These are phyloP conservation scores for Grosmannia serpens DNA, from an alignment of 2,329 filamentous ascomycete genomes.

Conservation along the genomic window DNA sequence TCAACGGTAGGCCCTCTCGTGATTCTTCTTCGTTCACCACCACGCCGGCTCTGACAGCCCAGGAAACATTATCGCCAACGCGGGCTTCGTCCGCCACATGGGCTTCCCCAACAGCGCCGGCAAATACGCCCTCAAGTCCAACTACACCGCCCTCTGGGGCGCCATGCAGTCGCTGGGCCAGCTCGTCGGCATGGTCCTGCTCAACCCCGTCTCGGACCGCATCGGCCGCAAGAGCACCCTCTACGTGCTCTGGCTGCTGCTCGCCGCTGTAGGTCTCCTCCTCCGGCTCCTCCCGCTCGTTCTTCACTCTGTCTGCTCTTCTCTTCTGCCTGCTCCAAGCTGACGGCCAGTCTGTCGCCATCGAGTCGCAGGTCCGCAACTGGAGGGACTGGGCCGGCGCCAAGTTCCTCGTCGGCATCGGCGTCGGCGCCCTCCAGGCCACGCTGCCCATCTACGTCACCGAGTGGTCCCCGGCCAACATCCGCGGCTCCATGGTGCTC, in stretches of 20 bases:
- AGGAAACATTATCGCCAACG: constrained; percentile 11
- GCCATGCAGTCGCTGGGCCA: constrained; percentile 11
- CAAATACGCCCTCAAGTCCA: constrained; percentile 4
- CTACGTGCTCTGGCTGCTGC: constrained; percentile 9
- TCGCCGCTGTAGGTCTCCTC: constrained; percentile 4
- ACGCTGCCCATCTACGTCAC: constrained; percentile 10
- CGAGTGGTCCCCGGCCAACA: constrained; percentile 11
- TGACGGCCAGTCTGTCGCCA: constrained; percentile 2
- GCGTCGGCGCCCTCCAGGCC: constrained; percentile 9
- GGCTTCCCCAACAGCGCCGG: constrained; percentile 7
- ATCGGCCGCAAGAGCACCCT: constrained; percentile 1
- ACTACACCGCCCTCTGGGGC: constrained; percentile 9
- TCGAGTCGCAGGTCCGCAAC: constrained; percentile 7
- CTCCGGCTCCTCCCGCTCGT: no score
- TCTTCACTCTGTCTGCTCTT: no score
- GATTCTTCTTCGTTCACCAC: neutral
- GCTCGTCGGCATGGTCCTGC: constrained; percentile 8
- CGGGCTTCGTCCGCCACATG: constrained; percentile 10
- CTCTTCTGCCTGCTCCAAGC: no score
- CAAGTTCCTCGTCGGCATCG: constrained; percentile 10
- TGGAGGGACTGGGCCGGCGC: constrained; percentile 11
- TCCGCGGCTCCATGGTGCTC: constrained; percentile 9
- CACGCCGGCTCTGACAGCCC: neutral
- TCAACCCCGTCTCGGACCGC: constrained; percentile 8
- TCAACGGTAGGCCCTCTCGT: neutral